Evolutionary conservation across 2,329 filamentous ascomycete genomes (phyloP), one percentile per base, ranked within the genome.

Genomic region (Stromatinia cepivora): DNA sequence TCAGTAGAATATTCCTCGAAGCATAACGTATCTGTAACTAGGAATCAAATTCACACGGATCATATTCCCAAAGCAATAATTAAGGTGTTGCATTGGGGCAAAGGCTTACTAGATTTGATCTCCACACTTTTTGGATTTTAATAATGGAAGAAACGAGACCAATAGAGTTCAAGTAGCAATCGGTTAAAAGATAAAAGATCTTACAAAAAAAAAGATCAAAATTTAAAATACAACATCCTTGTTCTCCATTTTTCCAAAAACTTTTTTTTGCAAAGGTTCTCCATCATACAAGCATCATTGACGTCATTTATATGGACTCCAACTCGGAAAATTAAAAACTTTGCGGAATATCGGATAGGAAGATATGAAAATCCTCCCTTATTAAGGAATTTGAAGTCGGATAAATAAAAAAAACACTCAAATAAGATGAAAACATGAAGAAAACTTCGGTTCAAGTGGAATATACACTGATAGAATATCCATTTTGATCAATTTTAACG

Each of bases 221-320:
- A 39, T 39, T 11, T n/a, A n/a, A n/a, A n/a, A 42, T 42, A 31
- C 31, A 42, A 11, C 39, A 42, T 28, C n/a, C 57, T 28, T 61
- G 25, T 25, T 28, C n/a, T 17, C 8, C 9, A 45, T 22, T 20
- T 45, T 28, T 39, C 39, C 36, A 28, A 59, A 31, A 20, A 22
- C 25, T 42, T 22, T 34, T 31, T 45, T 28, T 46, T 31, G 39
- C 39, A 25, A 39, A 61, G 39, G 57, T 61, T 42, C 57, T 46
- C 57, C 57, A 46, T n/a, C 20, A 46, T 45, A 61, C 57, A 61
- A 61, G 39, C 57, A 45, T 28, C 42, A 7, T 3, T 46, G 57
- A 61, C 57, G 57, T 61, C 57, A 61, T 62, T 62, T 62, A 46
- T 62, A 0, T 48, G 58, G 58, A 22, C 13, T 13, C 9, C 3